phyloP scores from a whole-genome alignment of 2,329 filamentous ascomycete species.

The Apiospora phragmitis region DNA sequence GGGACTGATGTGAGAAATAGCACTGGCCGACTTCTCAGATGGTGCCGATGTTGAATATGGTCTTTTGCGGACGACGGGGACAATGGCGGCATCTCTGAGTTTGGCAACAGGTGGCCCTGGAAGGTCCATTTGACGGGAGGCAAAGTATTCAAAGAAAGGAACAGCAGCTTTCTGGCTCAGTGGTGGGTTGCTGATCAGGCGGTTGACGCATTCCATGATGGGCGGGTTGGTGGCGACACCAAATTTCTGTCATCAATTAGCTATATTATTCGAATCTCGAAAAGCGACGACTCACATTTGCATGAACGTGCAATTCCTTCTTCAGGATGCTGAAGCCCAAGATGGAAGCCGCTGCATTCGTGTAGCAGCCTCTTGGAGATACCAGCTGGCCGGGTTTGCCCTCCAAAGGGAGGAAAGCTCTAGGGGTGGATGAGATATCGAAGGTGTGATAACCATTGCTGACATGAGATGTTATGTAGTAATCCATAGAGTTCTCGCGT shows the following conservation, averaged over 20 bases:
- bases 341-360: slow-evolving; percentile 72
- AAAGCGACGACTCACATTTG: slow-evolving; percentile 44
- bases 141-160: slow-evolving; percentile 80
- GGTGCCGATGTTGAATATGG: neutral
- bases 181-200: slow-evolving; percentile 72
- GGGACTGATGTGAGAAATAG: slow-evolving; percentile 63
- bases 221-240: slow-evolving; percentile 82
- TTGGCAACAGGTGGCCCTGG: slow-evolving; percentile 58
- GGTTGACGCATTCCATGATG: slow-evolving; percentile 73
- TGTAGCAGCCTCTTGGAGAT: slow-evolving; percentile 76
- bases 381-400: slow-evolving; percentile 66
- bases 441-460: slow-evolving; percentile 72
- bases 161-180: slow-evolving; percentile 65
- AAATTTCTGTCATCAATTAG: slow-evolving; percentile 57
- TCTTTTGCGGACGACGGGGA: slow-evolving; percentile 59
- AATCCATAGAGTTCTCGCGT: slow-evolving; percentile 71
- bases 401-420: slow-evolving; percentile 72
- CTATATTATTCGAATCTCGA: neutral
- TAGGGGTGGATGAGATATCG: slow-evolving; percentile 54
- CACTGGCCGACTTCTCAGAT: slow-evolving; percentile 40
- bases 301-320: slow-evolving; percentile 76
- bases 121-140: slow-evolving; percentile 74
- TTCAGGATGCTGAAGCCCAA: slow-evolving; percentile 80
- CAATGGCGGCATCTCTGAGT: slow-evolving; percentile 66
- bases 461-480: slow-evolving; percentile 80